Evolutionary conservation across 805 yeast genomes (phyloP), one percentile per base, ranked within the genome.

Genomic region (Nakazawaea ishiwadae): DNA sequence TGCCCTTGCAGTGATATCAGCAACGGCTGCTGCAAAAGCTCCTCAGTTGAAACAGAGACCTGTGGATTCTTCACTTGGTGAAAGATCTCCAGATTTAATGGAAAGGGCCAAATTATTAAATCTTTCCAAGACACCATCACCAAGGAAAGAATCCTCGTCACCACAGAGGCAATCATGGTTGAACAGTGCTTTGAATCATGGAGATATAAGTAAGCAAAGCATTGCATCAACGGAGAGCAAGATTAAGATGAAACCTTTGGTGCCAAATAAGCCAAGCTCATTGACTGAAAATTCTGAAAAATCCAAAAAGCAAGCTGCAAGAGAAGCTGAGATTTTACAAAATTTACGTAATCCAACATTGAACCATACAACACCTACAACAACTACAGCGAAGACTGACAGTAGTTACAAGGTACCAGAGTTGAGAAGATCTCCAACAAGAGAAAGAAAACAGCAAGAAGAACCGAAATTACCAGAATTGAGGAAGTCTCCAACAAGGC

Each of bases 1-100:
- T 12, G 24, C 44, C 1, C 7, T 49, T 8, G 40, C 39, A 12
- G 54, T 46, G 1, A 35, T 49, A 23, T 53, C 54, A 4, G 55
- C 57, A 2, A 18, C 46, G 1, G 49, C 53, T 1, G 54, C 53
- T 5, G 57, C 57, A 4, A 50, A 48, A 33, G 55, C 58, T 0
- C 55, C 52, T 14, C 47, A 46, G 12, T 42, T 52, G 33, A 47
- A 33, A 40, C 38, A 27, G n/a, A 40, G 15, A 9, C 30, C 33
- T 9, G 38, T 42, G 6, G 51, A 48, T 14, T 26, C 48, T 4
- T 18, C 49, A 1, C 31, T 44, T 4, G 51, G 50, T 7, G 52
- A 47, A 24, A 42, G 46, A 24, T 35, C 47, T 4, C 46, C 44
- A 5, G 49, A 40, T 34, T 27, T 50, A 24, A 19, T 12, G 19